Evolutionary conservation across 495 filamentous ascomycete species (phyloP), one percentile per base, ranked within the genome.

Genomic region (Bacidia gigantensis): DNA sequence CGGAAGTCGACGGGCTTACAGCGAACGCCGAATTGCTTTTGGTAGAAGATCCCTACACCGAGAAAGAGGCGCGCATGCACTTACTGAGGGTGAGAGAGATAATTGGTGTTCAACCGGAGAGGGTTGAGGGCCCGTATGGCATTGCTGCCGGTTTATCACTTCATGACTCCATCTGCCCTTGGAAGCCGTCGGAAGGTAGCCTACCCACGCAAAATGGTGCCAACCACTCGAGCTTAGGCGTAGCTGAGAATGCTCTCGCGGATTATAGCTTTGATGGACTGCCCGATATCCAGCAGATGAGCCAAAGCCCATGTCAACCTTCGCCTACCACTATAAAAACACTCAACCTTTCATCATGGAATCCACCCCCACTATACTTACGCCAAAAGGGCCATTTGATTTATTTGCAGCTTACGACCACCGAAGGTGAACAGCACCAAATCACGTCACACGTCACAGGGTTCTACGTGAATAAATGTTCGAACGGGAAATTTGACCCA

Each of bases 31-130:
- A 86, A 63, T 72, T 97, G 38, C 76, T 73, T 29, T 69, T 99
- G 54, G 80, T 96, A 40, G 87, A 96, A 67, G 93, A 99, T 62
- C 86, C 93, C 17, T 99, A 99, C 66, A 99, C 87, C 22, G 93
- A 97, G 71, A 97, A 95, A 73, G 92, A 97, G 67, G 90, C 93
- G 46, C 82, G 93, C 55, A 82, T 97, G 73, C 93, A 99, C 67
- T 69, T 96, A 46, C 78, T 97, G 42, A 76, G 93, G 47, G 80
- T 95, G 49, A 73, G 93, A 56, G 93, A 99, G 58, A 72, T 99
- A 45, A 85, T 99, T 52, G 93, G 93, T 45, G 89, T 89, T 56
- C 80, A 89, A 26, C 87, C 87, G 21, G 80, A 94, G 65, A 82
- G 89, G 47, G 80, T 87, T 26, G 93, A 97, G 65, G 82, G 80